Evolutionary conservation across 768 basidiomycete genomes (phyloP).

Genomic region (Pluteus cervinus): DNA sequence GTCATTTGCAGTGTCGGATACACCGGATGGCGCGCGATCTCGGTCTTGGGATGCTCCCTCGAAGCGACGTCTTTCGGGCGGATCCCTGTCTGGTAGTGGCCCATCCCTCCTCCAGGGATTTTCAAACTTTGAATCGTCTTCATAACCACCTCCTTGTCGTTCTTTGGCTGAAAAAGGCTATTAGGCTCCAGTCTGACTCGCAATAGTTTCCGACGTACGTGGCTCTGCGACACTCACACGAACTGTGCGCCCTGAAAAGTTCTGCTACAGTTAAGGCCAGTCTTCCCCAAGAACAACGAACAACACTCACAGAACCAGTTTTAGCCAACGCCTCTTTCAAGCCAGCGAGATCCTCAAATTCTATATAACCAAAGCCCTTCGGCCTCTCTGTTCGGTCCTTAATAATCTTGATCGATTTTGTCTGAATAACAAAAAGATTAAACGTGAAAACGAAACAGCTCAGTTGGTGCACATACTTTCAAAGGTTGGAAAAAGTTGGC

Average conservation of each 20-base stretch:
- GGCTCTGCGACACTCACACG: slow-evolving; percentile 95
- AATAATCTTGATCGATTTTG: slow-evolving; percentile 88
- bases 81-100: slow-evolving; percentile 72
- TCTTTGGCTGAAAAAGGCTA: slow-evolving; percentile 62
- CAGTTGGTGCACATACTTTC: slow-evolving; percentile 36
- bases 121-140: slow-evolving; percentile 79
- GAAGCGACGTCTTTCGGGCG: slow-evolving; percentile 59
- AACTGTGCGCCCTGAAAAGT: slow-evolving; percentile 71
- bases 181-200: too few relatives aligned
- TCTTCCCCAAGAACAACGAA: neutral
- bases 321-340: slow-evolving; percentile 79
- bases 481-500: slow-evolving; percentile 70
- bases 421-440: slow-evolving; percentile 29
- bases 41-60: slow-evolving; percentile 48
- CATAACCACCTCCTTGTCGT: slow-evolving; percentile 52
- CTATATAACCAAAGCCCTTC: slow-evolving; percentile 97
- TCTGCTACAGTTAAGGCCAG: slow-evolving; percentile 27
- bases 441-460: slow-evolving; percentile 1
- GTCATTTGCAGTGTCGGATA: slow-evolving; percentile 59
- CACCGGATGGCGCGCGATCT: slow-evolving; percentile 34
- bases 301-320: slow-evolving; percentile 55
- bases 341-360: slow-evolving; percentile 83
- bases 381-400: slow-evolving; percentile 90
- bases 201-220: too few relatives aligned
- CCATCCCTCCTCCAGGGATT: slow-evolving; percentile 84